Percentiles rank a stretch among this genome's conserved stretches.
phyloP scores from a whole-genome alignment of 805 yeast genomes.

The Sugiyamaella floridensis region DNA sequence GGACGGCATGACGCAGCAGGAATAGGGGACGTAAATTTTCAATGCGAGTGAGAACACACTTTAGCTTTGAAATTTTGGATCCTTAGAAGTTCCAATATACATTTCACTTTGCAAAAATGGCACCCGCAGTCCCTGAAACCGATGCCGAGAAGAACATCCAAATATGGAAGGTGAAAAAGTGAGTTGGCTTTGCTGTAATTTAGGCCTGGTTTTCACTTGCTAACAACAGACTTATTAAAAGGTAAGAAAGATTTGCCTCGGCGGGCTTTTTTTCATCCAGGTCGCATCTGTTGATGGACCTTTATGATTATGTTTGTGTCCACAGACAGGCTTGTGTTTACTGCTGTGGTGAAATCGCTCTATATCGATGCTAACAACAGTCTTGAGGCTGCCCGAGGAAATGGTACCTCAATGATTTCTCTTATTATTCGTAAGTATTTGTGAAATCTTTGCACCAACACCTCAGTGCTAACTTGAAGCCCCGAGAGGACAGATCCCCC shows the following conservation, averaged over 20 bases:
- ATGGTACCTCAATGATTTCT: constrained; percentile 98
- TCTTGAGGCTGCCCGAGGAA: constrained; percentile 89
- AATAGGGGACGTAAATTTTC: background rate
- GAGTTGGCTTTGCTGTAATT: constrained; percentile 22
- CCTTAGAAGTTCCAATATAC: background rate
- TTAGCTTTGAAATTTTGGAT: background rate
- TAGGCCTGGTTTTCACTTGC: background rate
- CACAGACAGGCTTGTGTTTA: no score
- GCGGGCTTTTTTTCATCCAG: background rate
- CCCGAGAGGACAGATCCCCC: constrained; percentile 88
- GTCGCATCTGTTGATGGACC: no score
- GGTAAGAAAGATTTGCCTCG: constrained; percentile 10
- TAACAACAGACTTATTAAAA: constrained; percentile 25
- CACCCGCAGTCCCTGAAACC: constrained; percentile 14
- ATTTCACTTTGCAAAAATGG: constrained; percentile 8
- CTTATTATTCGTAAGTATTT: constrained; percentile 54
- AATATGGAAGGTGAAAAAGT: constrained; percentile 97
- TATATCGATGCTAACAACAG: constrained; percentile 48
- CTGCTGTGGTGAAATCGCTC: background rate
- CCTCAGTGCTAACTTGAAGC: constrained; percentile 28
- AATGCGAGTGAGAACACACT: background rate
- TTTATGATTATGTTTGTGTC: no score
- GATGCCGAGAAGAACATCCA: constrained; percentile 96
- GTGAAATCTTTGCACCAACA: background rate
- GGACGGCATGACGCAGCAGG: background rate